Evolutionary conservation across 208 protist species (phyloP), one percentile per base, ranked within the genome.

Genomic region (Phytomonas sp.): DNA sequence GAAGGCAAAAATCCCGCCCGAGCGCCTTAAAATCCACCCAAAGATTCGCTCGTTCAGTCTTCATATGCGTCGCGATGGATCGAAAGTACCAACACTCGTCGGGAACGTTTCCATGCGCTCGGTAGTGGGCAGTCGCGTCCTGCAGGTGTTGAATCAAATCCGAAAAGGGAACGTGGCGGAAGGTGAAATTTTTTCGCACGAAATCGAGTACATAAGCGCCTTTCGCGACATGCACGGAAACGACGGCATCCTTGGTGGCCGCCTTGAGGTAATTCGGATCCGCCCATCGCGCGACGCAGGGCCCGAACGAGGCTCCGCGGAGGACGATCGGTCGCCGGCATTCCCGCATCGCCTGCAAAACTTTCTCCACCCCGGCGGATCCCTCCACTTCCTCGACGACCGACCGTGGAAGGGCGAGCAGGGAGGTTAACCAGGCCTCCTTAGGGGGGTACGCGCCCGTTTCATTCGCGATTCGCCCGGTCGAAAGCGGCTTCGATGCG

Each of bases 121-220:
- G 36, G 73, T 75, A 74, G 15, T 29, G 34, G n/a, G n/a, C 28
- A 0, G 75, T 76, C 11, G 77, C 79, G 8, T 78, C 73, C 30
- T 71, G 70, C 46, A 85, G 61, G 72, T 92, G 84, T 60, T 89
- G 74, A 17, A 97, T 75, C n/a, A 97, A 77, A 32, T 90, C 77
- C 7, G 62, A 59, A 31, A 97, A 89, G 3, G 64, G 37, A 0
- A 97, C 81, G 60, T 94, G 89, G 33, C 80, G 86, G 71, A 94
- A 95, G 28, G 71, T 32, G 72, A 97, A 97, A 70, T 97, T 97
- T 67, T 96, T 96, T 29, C 83, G 84, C 37, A 93, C 91, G 91
- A 96, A 96, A 77, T 96, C 91, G n/a, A 96, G 82, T 23, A 81
- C 46, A 20, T 82, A 66, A 15, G 81, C 78, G 32, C 62, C 73